A percentile compares a stretch with the other conserved stretches of the same genome.
phyloP scores from a whole-genome alignment of 139 green algal species.

The Picochlorum sp. region DNA sequence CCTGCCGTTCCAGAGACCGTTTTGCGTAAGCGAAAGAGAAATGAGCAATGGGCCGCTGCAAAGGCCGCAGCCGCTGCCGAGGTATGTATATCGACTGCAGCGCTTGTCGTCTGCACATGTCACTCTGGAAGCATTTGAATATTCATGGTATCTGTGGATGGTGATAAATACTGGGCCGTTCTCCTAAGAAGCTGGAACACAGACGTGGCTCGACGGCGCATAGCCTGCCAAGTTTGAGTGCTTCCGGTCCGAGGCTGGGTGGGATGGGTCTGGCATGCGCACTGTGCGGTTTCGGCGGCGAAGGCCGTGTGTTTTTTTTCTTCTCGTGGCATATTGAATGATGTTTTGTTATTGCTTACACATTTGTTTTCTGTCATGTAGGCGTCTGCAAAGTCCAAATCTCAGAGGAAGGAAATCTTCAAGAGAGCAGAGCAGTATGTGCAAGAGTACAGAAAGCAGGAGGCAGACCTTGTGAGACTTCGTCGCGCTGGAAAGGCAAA shows the following conservation, averaged over 20 bases:
- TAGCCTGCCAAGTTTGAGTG: not conserved
- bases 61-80: conserved; percentile 54
- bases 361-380: conserved; percentile 2
- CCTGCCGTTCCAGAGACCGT: conserved; percentile 33
- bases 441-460: conserved; percentile 95
- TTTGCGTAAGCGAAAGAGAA: conserved; percentile 71
- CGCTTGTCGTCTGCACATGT: too few relatives aligned
- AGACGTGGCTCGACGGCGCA: not conserved
- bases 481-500: conserved; percentile 84
- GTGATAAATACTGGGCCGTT: not conserved
- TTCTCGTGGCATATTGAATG: too few relatives aligned
- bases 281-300: too few relatives aligned
- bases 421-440: conserved; percentile 96
- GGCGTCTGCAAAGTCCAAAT: conserved; percentile 50
- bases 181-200: not conserved
- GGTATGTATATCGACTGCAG: not conserved
- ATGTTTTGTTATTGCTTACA: not conserved
- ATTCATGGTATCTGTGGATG: too few relatives aligned
- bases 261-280: too few relatives aligned
- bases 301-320: too few relatives aligned
- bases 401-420: conserved; percentile 78
- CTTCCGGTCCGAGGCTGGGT: not conserved
- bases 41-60: conserved; percentile 78
- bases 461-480: conserved; percentile 83
- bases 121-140: too few relatives aligned